A percentile compares a stretch with the other conserved stretches of the same genome.
Evolutionary conservation across 805 yeast species (phyloP).

Genomic region (Zygosaccharomyces lentus): DNA sequence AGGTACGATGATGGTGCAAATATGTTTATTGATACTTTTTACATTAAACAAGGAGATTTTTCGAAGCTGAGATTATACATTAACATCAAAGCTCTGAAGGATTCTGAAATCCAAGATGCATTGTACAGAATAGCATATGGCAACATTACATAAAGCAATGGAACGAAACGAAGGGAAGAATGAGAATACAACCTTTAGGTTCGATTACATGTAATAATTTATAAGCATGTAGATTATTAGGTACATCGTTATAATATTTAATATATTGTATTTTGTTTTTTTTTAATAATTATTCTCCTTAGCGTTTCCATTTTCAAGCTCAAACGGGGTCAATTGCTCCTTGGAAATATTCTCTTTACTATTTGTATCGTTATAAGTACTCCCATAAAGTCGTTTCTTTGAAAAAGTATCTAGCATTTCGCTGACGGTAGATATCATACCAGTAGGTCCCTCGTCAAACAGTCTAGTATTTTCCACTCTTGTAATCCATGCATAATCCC

Average conservation of each 20-base stretch:
- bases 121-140: constrained; percentile 34
- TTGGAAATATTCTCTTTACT: background rate
- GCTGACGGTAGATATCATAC: constrained; percentile 59
- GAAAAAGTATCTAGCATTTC: constrained; percentile 50
- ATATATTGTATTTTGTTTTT: background rate
- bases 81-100: constrained; percentile 22
- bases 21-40: constrained; percentile 20
- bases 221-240: background rate
- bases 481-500: constrained; percentile 50
- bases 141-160: constrained; percentile 19
- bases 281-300: too few species aligned
- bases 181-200: background rate
- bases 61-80: constrained; percentile 22
- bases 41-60: constrained; percentile 33
- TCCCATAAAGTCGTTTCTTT: constrained; percentile 18
- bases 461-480: constrained; percentile 30
- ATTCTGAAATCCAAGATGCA: constrained; percentile 38
- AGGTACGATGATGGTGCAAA: constrained; percentile 24
- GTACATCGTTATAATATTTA: background rate
- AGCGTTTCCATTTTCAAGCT: background rate
- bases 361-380: background rate
- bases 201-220: background rate
- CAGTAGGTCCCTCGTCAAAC: constrained; percentile 64
- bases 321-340: background rate
- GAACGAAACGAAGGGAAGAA: background rate